Evolutionary conservation across 1,284 basidiomycete genomes (phyloP), one percentile per base, ranked within the genome.

Genomic region (Trametes versicolor): DNA sequence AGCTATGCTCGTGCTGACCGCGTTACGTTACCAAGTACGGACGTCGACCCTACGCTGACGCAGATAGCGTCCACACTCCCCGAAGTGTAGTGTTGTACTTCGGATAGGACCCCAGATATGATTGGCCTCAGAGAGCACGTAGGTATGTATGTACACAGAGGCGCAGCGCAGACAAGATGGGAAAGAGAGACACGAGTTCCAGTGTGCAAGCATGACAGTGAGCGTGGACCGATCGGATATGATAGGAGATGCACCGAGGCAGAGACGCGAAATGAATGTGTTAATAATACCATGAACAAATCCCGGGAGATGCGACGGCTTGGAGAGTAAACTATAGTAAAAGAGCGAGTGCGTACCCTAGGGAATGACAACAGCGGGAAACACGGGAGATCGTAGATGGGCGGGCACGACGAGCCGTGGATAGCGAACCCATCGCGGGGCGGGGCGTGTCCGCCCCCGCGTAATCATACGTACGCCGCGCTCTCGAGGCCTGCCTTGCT

Each of bases 401-500:
- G 23, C 36, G 32, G 43, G 34, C 37, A 60, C 41, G 58, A 60
- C 37, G n/a, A n/a, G n/a, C n/a, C n/a, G n/a, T n/a, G n/a, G n/a
- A n/a, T 21, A 27, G 43, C 29, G 43, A 25, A 43, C 19, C 6
- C 25, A 19, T 4, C 19, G 32, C 8, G 29, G n/a, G 17, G 49
- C 15, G 34, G 50, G 51, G 41, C n/a, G 39, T 32, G 47, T 47
- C 41, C 60, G 45, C 50, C 60, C 41, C 43, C 61, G 34, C 47
- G 27, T 10, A n/a, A 57, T 71, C 67, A 76, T 60, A 71, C 62
- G 61, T 75, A 75, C 54, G 71, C 68, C 8, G 75, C 65, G 63
- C 87, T 94, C 81, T 97, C 95, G 69, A 97, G 78, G 37, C 95
- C 95, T 4, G 95, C 95, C 78, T 97, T 97, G 75, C 92, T 94